phyloP scores from a whole-genome alignment of 805 yeast species.

The Brettanomyces sp. region DNA sequence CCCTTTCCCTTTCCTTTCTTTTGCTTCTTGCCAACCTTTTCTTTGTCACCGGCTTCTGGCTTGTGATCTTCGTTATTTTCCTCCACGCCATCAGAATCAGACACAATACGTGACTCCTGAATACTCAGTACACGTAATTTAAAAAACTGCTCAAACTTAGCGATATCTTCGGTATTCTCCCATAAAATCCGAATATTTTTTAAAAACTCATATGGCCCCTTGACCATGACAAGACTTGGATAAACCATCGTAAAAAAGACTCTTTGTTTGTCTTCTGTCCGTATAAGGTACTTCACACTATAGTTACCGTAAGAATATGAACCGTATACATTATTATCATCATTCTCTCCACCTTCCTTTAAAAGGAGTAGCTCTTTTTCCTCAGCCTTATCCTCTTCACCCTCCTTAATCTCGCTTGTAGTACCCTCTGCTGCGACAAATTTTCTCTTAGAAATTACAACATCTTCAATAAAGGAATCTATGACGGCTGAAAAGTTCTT shows the following conservation, averaged over 20 bases:
- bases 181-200: constrained; percentile 16
- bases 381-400: constrained; percentile 3
- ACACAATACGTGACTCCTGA: not conserved
- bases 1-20: not conserved
- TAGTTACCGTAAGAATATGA: constrained; percentile 29
- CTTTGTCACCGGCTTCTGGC: constrained; percentile 7
- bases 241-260: constrained; percentile 35
- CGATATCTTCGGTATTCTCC: constrained; percentile 17
- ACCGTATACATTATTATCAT: constrained; percentile 16
- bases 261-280: constrained; percentile 22
- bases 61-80: constrained; percentile 28
- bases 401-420: constrained; percentile 4
- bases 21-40: constrained; percentile 1
- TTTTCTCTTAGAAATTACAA: constrained; percentile 33
- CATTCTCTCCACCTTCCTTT: constrained; percentile 12
- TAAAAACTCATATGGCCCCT: constrained; percentile 21
- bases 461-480: constrained; percentile 40
- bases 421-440: constrained; percentile 16
- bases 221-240: constrained; percentile 26
- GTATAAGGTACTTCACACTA: constrained; percentile 33
- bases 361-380: constrained; percentile 8
- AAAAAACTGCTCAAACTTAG: constrained; percentile 31
- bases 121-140: constrained; percentile 25
- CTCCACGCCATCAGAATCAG: constrained; percentile 57
- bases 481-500: constrained; percentile 30